Base-by-base conservation (phyloP, 2,329 filamentous ascomycete genomes). In the Colletotrichum theobromicola region DNA sequence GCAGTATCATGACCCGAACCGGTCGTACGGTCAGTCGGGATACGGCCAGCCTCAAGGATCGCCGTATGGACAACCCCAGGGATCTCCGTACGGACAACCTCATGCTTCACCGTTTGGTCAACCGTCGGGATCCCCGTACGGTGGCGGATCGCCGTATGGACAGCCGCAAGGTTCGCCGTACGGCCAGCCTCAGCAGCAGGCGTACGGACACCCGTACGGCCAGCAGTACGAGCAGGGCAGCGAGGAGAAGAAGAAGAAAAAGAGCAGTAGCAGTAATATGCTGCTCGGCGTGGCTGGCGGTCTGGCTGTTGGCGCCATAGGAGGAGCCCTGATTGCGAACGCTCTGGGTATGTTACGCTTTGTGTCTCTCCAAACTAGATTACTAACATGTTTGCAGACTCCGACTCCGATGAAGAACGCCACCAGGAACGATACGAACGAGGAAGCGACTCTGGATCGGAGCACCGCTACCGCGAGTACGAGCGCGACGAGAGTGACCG, bases 281-380 rank as follows among this genome's bases (percentile, higher is more conserved):
- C 80, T 92, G 24, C 83, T 90, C 46, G 90, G 87, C 26, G 91
- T 88, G 67, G 88, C 89, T 7, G 91, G 87, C 57, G 91, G 91
- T 79, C 75, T 92, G 32, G 90, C 89, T 1, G 83, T 87, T 10
- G 90, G 90, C 75, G 88, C 86, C 57, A 80, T 91, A 37, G 91
- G 89, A 13, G 91, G 91, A 61, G 91, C 90, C 5, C 79, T 91
- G 42, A 81, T 93, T 71, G 88, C 87, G 15, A 85, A 92, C 79
- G 89, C 88, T 67, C 76, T 91, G 16, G 84, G 91, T 93, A 86
- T 72, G 87, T 85, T 10, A 2, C 16, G 28, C n/a, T 9, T 32
- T 13, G 8, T 15, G 0, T 9, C n/a, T 30, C 21, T 0, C 5
- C 13, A 24, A 21, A 2, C 2, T 3, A 5, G 3, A 5, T 2